These are phyloP conservation scores for Xerocomus spinulosus DNA, from an alignment of 768 basidiomycete species.

Conservation along the genomic window DNA sequence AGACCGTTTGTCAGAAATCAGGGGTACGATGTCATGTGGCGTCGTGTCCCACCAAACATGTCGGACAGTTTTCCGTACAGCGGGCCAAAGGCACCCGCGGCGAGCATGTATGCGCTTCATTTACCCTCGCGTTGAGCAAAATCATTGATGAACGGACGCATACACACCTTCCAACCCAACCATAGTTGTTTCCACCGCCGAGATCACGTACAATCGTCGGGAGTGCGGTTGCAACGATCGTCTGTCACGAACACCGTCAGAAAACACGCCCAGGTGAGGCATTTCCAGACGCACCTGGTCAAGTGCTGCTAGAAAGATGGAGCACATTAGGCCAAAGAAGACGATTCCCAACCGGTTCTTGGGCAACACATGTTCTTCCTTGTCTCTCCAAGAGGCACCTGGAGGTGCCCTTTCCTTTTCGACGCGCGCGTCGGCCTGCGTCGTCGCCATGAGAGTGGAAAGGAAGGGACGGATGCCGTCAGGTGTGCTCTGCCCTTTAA, in stretches of 20 bases:
- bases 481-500: neutral
- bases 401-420: constrained; percentile 34
- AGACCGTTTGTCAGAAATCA: neutral
- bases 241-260: constrained; percentile 33
- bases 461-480: neutral
- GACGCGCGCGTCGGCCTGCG: neutral
- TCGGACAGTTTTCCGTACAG: constrained; percentile 78
- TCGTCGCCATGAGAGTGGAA: constrained; percentile 5
- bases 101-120: constrained; percentile 66
- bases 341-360: constrained; percentile 23
- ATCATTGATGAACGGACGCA: neutral
- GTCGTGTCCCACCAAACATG: constrained; percentile 33
- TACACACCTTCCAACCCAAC: constrained; percentile 70
- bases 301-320: constrained; percentile 41
- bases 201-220: constrained; percentile 68
- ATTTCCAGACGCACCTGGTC: constrained; percentile 44
- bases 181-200: constrained; percentile 58
- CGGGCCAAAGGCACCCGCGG: constrained; percentile 62
- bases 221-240: constrained; percentile 70
- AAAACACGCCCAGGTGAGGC: neutral
- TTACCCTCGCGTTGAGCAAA: neutral
- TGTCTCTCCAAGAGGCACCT: constrained; percentile 51
- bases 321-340: constrained; percentile 29
- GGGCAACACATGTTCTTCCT: constrained; percentile 55
- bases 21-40: neutral